Percentiles rank a stretch among this genome's conserved stretches.
Conservation (phyloP, 148 eudicot species). For the Silene uniflora region DNA sequence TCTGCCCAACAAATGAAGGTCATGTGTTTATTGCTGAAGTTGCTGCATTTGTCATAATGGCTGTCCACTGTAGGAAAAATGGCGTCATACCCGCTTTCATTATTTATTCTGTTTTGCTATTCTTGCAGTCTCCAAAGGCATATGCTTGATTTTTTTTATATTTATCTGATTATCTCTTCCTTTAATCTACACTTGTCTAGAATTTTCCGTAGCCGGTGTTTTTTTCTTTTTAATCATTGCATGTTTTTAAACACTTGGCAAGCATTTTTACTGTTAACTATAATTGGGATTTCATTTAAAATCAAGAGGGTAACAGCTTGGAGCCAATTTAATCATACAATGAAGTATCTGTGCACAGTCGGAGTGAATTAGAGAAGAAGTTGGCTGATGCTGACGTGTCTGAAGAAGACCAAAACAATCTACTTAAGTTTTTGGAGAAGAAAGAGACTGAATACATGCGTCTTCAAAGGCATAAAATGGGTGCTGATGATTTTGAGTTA, state of each 20-base stretch:
- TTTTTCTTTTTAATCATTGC: too few relatives aligned
- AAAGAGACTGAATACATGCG: conserved; percentile 98
- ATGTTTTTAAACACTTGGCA: too few relatives aligned
- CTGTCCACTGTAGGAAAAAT: conserved; percentile 7
- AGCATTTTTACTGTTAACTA: not conserved
- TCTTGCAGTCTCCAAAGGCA: not conserved
- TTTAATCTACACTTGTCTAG: too few relatives aligned
- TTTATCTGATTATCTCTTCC: too few relatives aligned
- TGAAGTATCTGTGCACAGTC: conserved; percentile 40
- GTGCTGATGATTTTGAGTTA: conserved; percentile 90
- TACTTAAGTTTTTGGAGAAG: conserved; percentile 83
- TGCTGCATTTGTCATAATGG: conserved; percentile 4
- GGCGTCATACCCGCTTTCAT: not conserved
- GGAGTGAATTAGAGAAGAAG: conserved; percentile 68
- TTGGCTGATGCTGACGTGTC: conserved; percentile 95
- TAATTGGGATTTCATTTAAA: conserved; percentile 10
- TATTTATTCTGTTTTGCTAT: not conserved
- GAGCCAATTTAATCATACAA: conserved; percentile 11
- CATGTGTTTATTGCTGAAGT: not conserved
- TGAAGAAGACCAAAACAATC: conserved; percentile 87
- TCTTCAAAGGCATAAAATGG: conserved; percentile 97
- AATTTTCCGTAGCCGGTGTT: too few relatives aligned
- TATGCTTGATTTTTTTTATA: not conserved
- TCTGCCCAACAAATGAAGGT: not conserved
- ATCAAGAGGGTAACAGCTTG: not conserved